Evolutionary conservation across 1,284 basidiomycete species (phyloP).

Genomic region (Ceratobasidium sp.): DNA sequence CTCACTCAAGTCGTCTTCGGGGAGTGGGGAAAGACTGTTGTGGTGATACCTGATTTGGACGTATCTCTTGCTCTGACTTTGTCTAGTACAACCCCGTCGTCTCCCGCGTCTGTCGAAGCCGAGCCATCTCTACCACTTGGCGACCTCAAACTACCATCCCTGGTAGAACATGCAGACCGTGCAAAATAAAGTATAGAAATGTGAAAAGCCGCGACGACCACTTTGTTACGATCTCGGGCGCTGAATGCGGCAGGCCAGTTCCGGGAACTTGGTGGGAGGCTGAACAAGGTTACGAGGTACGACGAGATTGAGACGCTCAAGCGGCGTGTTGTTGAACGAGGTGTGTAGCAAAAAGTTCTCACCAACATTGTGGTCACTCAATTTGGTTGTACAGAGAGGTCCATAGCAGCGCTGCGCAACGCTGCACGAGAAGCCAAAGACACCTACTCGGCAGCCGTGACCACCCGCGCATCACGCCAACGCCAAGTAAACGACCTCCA

Average conservation of each 20-base stretch:
- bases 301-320: constrained; percentile 89
- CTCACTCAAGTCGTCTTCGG: constrained; percentile 15
- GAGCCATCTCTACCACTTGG: background rate
- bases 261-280: constrained; percentile 74
- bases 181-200: constrained; percentile 13
- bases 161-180: background rate
- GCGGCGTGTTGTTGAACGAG: constrained; percentile 78
- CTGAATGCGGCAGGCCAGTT: constrained; percentile 59
- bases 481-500: constrained; percentile 91
- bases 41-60: background rate
- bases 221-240: constrained; percentile 17
- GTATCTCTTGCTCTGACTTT: background rate
- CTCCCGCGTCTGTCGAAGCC: background rate
- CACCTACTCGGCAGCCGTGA: constrained; percentile 78
- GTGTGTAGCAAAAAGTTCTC: constrained; percentile 61
- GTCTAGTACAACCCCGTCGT: background rate
- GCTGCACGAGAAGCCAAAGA: constrained; percentile 75
- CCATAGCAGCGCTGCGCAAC: constrained; percentile 68
- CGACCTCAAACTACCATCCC: too few relatives aligned
- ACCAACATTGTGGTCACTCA: constrained; percentile 1
- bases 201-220: constrained; percentile 23
- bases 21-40: background rate
- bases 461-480: constrained; percentile 80
- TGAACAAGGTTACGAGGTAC: constrained; percentile 91
- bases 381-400: constrained; percentile 62